Conservation (phyloP, 768 basidiomycete species). For the Macrolepiota dolichaula region DNA sequence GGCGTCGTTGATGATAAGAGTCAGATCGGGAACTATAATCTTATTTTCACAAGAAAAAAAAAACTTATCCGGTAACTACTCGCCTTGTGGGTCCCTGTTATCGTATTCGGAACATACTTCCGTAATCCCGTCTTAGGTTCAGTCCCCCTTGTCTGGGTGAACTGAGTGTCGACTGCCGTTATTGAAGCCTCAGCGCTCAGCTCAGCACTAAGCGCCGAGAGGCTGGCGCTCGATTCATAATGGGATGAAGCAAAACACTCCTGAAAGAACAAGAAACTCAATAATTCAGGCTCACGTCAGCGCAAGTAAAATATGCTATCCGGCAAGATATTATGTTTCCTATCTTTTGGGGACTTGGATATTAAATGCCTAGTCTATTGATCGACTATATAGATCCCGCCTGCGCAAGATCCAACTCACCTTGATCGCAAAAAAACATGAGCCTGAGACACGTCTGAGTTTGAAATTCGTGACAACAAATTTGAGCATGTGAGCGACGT, state of each 20-base stretch:
- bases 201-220: background rate
- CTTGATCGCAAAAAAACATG: background rate
- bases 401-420: background rate
- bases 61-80: background rate
- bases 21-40: background rate
- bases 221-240: background rate
- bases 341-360: background rate
- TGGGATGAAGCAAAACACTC: background rate
- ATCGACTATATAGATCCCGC: background rate
- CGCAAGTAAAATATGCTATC: background rate
- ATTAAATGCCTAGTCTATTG: background rate
- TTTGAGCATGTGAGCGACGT: background rate
- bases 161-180: background rate
- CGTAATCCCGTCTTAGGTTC: background rate
- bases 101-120: background rate
- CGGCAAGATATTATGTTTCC: background rate
- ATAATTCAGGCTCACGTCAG: background rate
- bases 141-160: background rate
- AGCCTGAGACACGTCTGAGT: conserved; percentile 3
- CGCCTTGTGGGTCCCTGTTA: background rate
- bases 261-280: background rate
- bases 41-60: background rate
- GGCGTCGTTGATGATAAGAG: background rate
- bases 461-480: background rate
- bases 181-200: background rate